phyloP scores from a whole-genome alignment of 139 green algal genomes.

The Bryopsis sp. region DNA sequence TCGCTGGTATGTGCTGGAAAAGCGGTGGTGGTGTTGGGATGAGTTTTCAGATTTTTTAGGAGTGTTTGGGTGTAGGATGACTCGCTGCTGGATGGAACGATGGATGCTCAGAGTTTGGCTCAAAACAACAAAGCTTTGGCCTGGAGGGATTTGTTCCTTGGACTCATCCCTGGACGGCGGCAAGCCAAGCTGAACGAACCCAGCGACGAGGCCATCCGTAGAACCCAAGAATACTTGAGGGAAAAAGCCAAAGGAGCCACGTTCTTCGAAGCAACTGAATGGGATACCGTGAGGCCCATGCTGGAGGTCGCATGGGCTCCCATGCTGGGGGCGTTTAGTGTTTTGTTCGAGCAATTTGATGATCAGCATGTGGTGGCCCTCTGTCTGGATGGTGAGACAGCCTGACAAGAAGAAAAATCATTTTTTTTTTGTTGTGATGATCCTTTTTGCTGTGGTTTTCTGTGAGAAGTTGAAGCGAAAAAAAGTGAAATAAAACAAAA shows the following conservation, averaged over 20 bases:
- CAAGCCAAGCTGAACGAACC: conserved; percentile 39
- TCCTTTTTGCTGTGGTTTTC: background rate
- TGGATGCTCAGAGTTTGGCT: background rate
- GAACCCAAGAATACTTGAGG: conserved; percentile 44
- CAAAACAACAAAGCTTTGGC: conserved; percentile 18
- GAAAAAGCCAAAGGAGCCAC: conserved; percentile 63
- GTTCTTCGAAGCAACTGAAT: conserved; percentile 65
- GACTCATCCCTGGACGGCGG: conserved; percentile 45
- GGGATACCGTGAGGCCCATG: conserved; percentile 73
- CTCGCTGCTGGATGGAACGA: conserved; percentile 29
- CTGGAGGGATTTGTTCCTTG: conserved; percentile 43
- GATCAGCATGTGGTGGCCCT: conserved; percentile 48
- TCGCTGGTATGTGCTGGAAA: too few relatives aligned
- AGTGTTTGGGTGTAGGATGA: too few relatives aligned
- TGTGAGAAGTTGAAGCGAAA: too few relatives aligned
- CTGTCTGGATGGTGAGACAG: conserved; percentile 18
- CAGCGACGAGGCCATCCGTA: conserved; percentile 67
- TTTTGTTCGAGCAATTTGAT: conserved; percentile 73
- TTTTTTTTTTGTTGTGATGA: conserved; percentile 6
- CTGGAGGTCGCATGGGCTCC: conserved; percentile 90
- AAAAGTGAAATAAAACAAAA: too few relatives aligned
- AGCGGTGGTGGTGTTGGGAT: too few relatives aligned
- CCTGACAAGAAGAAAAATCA: conserved; percentile 2
- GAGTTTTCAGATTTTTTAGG: too few relatives aligned
- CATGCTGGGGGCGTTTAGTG: conserved; percentile 80